Conservation (phyloP, 306 rosid species). For the Glycine soja region DNA sequence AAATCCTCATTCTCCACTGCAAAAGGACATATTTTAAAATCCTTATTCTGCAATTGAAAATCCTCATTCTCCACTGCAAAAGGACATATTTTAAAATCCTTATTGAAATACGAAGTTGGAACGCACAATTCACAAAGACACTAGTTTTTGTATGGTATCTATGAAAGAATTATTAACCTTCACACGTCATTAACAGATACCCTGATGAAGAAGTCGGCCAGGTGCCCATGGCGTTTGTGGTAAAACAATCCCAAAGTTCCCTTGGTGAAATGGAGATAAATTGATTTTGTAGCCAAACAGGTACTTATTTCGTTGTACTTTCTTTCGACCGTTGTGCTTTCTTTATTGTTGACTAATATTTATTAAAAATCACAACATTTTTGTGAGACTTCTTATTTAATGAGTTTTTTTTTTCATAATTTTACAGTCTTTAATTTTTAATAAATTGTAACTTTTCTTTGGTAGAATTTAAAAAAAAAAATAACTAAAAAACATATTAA, state of each 20-base stretch:
- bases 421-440: too few relatives aligned
- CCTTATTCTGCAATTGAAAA: too few relatives aligned
- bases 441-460: too few relatives aligned
- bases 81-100: background rate
- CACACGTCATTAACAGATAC: constrained; percentile 48
- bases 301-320: constrained; percentile 36
- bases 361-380: too few relatives aligned
- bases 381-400: too few relatives aligned
- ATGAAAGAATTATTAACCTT: background rate
- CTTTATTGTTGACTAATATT: too few relatives aligned
- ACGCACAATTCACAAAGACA: background rate
- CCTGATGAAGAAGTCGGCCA: constrained; percentile 84
- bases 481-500: too few relatives aligned
- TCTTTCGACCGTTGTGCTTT: background rate
- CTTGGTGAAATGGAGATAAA: constrained; percentile 53
- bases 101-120: background rate
- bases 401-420: background rate
- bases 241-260: constrained; percentile 53
- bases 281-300: constrained; percentile 65
- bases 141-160: background rate
- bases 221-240: constrained; percentile 71
- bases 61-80: too few relatives aligned
- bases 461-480: too few relatives aligned
- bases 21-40: too few relatives aligned
- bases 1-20: too few relatives aligned